A percentile compares a stretch with the other conserved stretches of the same genome.
phyloP scores from a whole-genome alignment of 2,329 filamentous ascomycete species.

The Leptographium flavum region DNA sequence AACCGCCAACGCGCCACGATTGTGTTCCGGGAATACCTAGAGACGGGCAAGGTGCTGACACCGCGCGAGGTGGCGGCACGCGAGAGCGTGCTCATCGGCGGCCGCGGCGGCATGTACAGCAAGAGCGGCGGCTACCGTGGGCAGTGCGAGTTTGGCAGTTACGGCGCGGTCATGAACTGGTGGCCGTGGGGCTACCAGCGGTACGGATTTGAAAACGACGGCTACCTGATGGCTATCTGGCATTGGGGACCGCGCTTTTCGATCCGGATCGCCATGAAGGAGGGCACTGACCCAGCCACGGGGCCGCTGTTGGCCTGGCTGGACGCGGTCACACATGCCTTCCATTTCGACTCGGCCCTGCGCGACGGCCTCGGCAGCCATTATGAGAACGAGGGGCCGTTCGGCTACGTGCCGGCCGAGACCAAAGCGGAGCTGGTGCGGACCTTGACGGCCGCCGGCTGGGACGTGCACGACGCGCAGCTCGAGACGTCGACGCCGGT shows the following conservation, averaged over 20 bases:
- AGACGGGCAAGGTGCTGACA: constrained; percentile 34
- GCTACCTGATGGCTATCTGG: constrained; percentile 49
- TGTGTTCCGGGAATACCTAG: constrained; percentile 48
- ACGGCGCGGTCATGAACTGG: constrained; percentile 22
- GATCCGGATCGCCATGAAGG: constrained; percentile 47
- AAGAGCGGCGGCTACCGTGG: constrained; percentile 21
- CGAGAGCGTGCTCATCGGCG: constrained; percentile 51
- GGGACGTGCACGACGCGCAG: constrained; percentile 50
- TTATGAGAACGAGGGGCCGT: constrained; percentile 22
- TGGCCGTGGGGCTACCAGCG: constrained; percentile 18
- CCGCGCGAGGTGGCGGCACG: constrained; percentile 51
- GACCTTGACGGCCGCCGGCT: constrained; percentile 35
- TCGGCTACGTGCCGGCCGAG: constrained; percentile 28
- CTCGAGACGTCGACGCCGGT: constrained; percentile 49
- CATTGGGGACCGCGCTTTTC: constrained; percentile 26
- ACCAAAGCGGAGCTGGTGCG: constrained; percentile 20
- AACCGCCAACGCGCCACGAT: constrained; percentile 80
- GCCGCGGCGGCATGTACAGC: constrained; percentile 26
- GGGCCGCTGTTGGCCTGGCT: constrained; percentile 22
- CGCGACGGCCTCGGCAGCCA: constrained; percentile 21
- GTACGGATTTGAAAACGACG: constrained; percentile 25
- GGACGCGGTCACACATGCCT: constrained; percentile 26
- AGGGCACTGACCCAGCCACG: constrained; percentile 25
- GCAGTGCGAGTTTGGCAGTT: constrained; percentile 22
- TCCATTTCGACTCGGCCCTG: constrained; percentile 22